Percentiles rank a stretch among this genome's conserved stretches.
phyloP scores from a whole-genome alignment of 495 filamentous ascomycete species.

The Penicillium arizonense region DNA sequence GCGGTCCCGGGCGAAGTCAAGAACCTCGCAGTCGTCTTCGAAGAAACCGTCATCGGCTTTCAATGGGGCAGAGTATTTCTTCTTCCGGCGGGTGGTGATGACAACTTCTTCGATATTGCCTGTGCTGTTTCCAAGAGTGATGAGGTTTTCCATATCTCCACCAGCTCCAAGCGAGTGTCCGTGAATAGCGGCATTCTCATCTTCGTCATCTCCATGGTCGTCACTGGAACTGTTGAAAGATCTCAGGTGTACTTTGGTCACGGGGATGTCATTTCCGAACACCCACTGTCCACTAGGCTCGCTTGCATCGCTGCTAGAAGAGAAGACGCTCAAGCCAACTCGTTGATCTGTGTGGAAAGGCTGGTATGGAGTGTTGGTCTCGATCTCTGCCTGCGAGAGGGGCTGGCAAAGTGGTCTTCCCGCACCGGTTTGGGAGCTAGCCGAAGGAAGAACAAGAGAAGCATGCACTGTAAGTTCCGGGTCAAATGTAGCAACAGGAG shows the following conservation, averaged over 20 bases:
- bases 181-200: constrained; percentile 36
- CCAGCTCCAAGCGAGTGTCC: constrained; percentile 35
- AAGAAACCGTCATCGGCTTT: constrained; percentile 82
- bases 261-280: constrained; percentile 64
- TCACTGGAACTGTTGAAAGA: constrained; percentile 47
- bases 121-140: constrained; percentile 54
- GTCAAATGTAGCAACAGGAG: constrained; percentile 30
- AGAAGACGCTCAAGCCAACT: constrained; percentile 66
- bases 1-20: constrained; percentile 86
- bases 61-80: constrained; percentile 39
- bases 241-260: constrained; percentile 61
- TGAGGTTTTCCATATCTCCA: constrained; percentile 51
- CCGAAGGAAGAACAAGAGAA: constrained; percentile 35
- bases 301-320: constrained; percentile 17
- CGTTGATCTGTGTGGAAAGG: constrained; percentile 87
- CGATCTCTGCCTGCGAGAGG: constrained; percentile 84
- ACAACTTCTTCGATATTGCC: constrained; percentile 76
- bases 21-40: constrained; percentile 88
- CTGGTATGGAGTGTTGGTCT: constrained; percentile 86
- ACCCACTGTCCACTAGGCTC: constrained; percentile 54
- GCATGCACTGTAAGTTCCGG: constrained; percentile 28
- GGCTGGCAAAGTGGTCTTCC: constrained; percentile 44
- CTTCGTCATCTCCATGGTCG: constrained; percentile 48
- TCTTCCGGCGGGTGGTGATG: constrained; percentile 71
- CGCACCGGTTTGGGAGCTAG: constrained; percentile 26